A percentile compares a stretch with the other conserved stretches of the same genome.
These are phyloP conservation scores for Filosporella fistucella DNA, from an alignment of 495 filamentous ascomycete genomes.

Conservation along the genomic window DNA sequence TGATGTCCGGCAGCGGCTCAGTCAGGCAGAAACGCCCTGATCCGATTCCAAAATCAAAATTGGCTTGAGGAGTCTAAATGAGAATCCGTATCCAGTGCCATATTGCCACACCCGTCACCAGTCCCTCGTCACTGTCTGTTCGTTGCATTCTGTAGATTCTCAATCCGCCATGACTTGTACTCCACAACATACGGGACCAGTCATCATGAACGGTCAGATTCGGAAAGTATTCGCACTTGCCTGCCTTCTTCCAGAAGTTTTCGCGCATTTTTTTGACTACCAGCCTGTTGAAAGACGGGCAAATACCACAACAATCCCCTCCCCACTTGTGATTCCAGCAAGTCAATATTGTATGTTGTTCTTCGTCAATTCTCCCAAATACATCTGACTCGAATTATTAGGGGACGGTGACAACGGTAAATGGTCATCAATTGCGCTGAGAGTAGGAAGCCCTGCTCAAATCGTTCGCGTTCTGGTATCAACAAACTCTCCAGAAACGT, in stretches of 20 bases:
- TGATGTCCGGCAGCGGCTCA: no score
- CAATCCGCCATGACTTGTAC: no score
- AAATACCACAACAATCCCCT: constrained; percentile 13
- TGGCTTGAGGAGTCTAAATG: no score
- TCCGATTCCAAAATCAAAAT: no score
- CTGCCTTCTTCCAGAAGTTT: background rate
- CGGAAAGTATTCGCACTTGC: background rate
- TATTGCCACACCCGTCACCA: no score
- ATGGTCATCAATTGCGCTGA: constrained; percentile 32
- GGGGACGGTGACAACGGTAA: constrained; percentile 33
- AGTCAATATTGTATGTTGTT: constrained; percentile 29
- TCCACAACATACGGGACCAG: no score
- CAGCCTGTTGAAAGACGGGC: background rate
- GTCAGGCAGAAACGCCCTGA: no score
- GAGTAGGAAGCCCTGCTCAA: constrained; percentile 34
- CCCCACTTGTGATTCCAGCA: constrained; percentile 27
- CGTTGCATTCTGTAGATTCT: no score
- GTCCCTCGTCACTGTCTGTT: no score
- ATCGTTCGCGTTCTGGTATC: constrained; percentile 31
- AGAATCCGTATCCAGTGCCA: no score
- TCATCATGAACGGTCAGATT: no score
- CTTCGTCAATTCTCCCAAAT: background rate
- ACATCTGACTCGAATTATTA: background rate
- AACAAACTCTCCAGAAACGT: constrained; percentile 30
- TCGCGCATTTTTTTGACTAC: background rate